phyloP scores from a whole-genome alignment of 1,139 yeast species.

The Geotrichum siamense region DNA sequence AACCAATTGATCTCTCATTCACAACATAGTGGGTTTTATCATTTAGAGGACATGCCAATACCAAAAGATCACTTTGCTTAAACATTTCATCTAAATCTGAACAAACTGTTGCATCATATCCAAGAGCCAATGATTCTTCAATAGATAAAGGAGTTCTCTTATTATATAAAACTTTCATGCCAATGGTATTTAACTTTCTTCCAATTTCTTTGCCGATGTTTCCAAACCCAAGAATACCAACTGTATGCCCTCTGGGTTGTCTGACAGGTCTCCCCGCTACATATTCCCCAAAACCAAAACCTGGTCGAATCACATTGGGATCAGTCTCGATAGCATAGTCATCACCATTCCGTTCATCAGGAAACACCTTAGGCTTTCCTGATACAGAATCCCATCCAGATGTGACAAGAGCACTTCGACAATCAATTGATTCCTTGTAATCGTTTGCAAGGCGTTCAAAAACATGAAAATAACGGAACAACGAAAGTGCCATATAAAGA shows the following conservation, averaged over 20 bases:
- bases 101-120: constrained; percentile 43
- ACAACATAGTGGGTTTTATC: constrained; percentile 52
- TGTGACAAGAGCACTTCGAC: constrained; percentile 17
- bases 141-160: constrained; percentile 47
- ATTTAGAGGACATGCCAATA: constrained; percentile 62
- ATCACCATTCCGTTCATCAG: constrained; percentile 8
- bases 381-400: constrained; percentile 22
- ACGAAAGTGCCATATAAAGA: constrained; percentile 49
- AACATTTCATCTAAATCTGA: constrained; percentile 37
- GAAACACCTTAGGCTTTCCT: constrained; percentile 34
- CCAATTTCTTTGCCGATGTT: constrained; percentile 66
- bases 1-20: constrained; percentile 42
- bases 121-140: constrained; percentile 29
- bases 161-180: constrained; percentile 60
- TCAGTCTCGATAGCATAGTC: constrained; percentile 40
- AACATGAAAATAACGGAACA: constrained; percentile 54
- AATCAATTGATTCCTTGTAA: constrained; percentile 39
- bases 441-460: constrained; percentile 42
- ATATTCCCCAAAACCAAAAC: constrained; percentile 36
- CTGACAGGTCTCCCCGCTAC: constrained; percentile 43
- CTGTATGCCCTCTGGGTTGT: constrained; percentile 47
- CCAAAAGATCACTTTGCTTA: constrained; percentile 48
- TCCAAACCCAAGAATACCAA: constrained; percentile 72
- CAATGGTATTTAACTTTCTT: constrained; percentile 47
- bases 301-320: constrained; percentile 30